A percentile compares a stretch with the other conserved stretches of the same genome.
Evolutionary conservation across 768 basidiomycete species (phyloP).

Genomic region (Phylloporus scabripes): DNA sequence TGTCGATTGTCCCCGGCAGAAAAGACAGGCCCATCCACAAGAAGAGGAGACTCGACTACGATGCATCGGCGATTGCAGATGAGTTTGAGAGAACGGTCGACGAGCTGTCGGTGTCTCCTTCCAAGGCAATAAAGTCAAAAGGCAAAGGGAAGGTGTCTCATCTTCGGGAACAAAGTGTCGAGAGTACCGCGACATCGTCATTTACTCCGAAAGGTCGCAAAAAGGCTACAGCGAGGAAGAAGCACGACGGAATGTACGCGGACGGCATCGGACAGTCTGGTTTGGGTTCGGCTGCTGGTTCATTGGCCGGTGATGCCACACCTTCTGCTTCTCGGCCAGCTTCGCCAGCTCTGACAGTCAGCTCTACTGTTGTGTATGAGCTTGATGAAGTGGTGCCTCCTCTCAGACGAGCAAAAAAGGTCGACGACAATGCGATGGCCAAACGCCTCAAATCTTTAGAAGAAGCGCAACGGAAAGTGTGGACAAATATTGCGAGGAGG

Average conservation of each 20-base stretch:
- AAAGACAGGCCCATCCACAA: conserved; percentile 47
- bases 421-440: conserved; percentile 64
- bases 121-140: conserved; percentile 37
- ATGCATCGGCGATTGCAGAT: conserved; percentile 36
- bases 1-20: conserved; percentile 30
- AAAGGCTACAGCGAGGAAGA: conserved; percentile 53
- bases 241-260: conserved; percentile 42
- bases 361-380: conserved; percentile 62
- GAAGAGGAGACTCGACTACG: conserved; percentile 55
- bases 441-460: conserved; percentile 75
- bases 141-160: conserved; percentile 47
- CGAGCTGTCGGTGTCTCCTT: conserved; percentile 34
- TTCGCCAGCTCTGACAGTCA: conserved; percentile 54
- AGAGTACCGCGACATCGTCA: conserved; percentile 42
- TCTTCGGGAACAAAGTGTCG: conserved; percentile 52
- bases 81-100: conserved; percentile 43
- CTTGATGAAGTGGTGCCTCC: conserved; percentile 66
- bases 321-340: conserved; percentile 64
- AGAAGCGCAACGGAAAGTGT: conserved; percentile 82
- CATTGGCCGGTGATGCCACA: conserved; percentile 63
- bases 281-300: conserved; percentile 44
- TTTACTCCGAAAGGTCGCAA: conserved; percentile 50
- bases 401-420: conserved; percentile 69
- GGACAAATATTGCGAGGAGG: conserved; percentile 80
- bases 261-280: conserved; percentile 48